phyloP scores from a whole-genome alignment of 441 rosid species.

The Eruca vesicaria region DNA sequence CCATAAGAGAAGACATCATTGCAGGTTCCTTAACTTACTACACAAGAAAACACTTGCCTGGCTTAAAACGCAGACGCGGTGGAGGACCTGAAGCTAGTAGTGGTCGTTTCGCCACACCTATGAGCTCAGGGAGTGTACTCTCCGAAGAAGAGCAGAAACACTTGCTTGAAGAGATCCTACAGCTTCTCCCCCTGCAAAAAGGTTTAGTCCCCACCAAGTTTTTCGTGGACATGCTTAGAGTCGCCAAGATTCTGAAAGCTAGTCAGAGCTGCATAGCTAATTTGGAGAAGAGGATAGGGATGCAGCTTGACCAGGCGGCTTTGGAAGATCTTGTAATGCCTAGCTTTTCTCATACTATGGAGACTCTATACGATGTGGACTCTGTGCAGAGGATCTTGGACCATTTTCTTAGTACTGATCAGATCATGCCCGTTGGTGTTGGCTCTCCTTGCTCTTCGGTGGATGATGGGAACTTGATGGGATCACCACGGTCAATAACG shows the following conservation, averaged over 20 bases:
- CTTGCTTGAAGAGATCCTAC: constrained; percentile 72
- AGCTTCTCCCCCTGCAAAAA: constrained; percentile 72
- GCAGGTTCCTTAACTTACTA: constrained; percentile 74
- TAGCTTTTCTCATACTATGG: constrained; percentile 77
- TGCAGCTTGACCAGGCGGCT: constrained; percentile 96
- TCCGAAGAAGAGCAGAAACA: constrained; percentile 86
- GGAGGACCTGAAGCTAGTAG: constrained; percentile 60
- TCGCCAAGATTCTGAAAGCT: constrained; percentile 78
- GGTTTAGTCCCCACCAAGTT: constrained; percentile 79
- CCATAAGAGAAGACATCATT: constrained; percentile 71
- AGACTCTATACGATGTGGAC: constrained; percentile 91
- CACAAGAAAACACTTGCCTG: constrained; percentile 81
- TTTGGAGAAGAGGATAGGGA: constrained; percentile 83
- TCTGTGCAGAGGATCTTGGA: constrained; percentile 83
- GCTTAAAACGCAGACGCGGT: constrained; percentile 74
- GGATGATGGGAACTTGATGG: constrained; percentile 77
- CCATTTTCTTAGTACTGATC: constrained; percentile 85
- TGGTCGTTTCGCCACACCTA: constrained; percentile 53
- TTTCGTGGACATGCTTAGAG: constrained; percentile 78
- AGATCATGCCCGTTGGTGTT: constrained; percentile 64
- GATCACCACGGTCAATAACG: constrained; percentile 72
- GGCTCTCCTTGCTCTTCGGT: constrained; percentile 70
- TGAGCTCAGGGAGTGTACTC: constrained; percentile 48
- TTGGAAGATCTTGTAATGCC: constrained; percentile 97
- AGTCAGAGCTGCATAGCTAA: constrained; percentile 58